Base-by-base conservation (phyloP, 306 rosid genomes). In the Sophora flavescens region DNA sequence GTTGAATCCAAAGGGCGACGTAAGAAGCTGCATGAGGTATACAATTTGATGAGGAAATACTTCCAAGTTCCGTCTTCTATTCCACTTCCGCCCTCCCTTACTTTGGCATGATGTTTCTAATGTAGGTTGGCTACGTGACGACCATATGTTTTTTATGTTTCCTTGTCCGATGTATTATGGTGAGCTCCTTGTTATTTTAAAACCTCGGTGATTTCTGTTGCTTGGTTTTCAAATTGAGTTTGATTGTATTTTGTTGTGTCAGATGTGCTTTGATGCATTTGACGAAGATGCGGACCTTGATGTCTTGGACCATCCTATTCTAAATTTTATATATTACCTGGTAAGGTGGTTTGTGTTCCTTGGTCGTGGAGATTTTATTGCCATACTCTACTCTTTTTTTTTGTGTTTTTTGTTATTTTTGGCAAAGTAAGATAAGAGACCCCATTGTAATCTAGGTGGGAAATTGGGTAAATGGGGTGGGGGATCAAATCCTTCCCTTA, bases 111-210 rank as follows among this genome's bases (percentile, higher is more conserved):
- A 26, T 80, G 62, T 75, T 70, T 84, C 67, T 63, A 35, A 56
- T 81, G 51, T 84, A 94, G 98, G 98, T 94, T 81, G 96, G 98
- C 86, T 92, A 94, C 14, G 98, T 94, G 88, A 94, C 98, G 35
- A 90, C 95, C 63, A 88, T 94, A 77, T 94, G 98, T 75, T 94
- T 94, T 85, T 36, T 88, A n/a, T 94, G 98, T 88, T 94, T 94
- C 90, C 96, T 94, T 52, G 81, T 88, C 79, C 86, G 98, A 89
- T 86, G 95, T 65, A 70, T 94, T 54, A 92, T 94, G 96, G 98
- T 94, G 75, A 92, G 98, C 65, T 36, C 72, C 65, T 63, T 76
- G 77, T 36, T 64, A 5, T 6, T 63, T 22, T 59, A 28, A 26
- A 73, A 12, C 7, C 22, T 51, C 53, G 10, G 35, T 41, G 45